A percentile compares a stretch with the other conserved stretches of the same genome.
phyloP scores from a whole-genome alignment of 139 green algal species.

The Pseudopediastrum boryanum region DNA sequence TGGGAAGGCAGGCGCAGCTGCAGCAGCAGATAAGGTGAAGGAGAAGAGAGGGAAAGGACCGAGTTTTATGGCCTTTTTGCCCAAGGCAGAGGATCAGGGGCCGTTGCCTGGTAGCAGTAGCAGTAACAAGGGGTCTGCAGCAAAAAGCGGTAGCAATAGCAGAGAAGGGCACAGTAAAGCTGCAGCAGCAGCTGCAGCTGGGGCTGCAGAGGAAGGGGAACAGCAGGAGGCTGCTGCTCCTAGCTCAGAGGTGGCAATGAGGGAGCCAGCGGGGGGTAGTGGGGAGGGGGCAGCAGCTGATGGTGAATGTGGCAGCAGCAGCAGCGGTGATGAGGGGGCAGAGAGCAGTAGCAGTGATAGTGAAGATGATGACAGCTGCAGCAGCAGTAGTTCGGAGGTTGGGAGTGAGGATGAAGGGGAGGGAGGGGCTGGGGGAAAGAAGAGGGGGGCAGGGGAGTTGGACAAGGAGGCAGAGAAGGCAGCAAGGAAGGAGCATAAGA shows the following conservation, averaged over 20 bases:
- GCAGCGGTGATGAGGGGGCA: conserved; percentile 9
- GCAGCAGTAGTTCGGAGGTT: conserved; percentile 1
- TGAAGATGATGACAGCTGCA: conserved; percentile 34
- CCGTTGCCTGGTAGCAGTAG: conserved; percentile 4
- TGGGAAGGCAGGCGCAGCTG: too few species aligned
- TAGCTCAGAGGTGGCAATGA: not conserved
- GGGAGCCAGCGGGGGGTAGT: too few species aligned
- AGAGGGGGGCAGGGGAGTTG: not conserved
- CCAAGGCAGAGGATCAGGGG: conserved; percentile 36
- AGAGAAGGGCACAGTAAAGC: not conserved
- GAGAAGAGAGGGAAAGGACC: not conserved
- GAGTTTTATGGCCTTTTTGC: conserved; percentile 1
- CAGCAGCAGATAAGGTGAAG: too few species aligned
- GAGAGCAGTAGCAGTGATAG: not conserved
- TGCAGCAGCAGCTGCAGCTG: conserved; percentile 2
- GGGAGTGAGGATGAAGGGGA: conserved; percentile 22
- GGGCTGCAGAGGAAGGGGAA: not conserved
- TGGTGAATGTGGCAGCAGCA: not conserved
- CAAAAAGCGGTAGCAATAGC: not conserved
- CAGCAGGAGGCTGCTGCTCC: not conserved
- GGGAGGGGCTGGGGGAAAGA: not conserved
- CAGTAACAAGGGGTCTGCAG: not conserved
- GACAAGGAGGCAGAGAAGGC: conserved; percentile 63
- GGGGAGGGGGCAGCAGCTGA: not conserved
- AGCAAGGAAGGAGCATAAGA: conserved; percentile 78